phyloP scores from a whole-genome alignment of 768 basidiomycete genomes.

The Kwoniella sp. region DNA sequence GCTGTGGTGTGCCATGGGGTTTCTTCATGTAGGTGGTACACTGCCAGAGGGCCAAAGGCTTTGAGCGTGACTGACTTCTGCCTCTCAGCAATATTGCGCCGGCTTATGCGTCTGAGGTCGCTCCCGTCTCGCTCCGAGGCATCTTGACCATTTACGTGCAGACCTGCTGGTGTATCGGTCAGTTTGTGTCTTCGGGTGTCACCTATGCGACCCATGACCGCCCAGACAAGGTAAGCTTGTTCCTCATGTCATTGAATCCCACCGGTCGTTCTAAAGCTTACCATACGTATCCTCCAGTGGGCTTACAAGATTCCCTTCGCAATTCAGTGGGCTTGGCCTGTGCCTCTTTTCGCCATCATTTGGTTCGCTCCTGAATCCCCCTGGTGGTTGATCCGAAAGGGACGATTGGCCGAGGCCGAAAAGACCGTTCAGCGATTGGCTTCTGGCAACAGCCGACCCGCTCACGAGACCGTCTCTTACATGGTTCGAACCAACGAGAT shows the following conservation, averaged over 20 bases:
- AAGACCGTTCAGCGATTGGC: neutral
- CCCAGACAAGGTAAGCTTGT: too few relatives aligned
- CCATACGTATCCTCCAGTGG: conserved; percentile 5
- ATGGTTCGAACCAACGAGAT: conserved; percentile 1
- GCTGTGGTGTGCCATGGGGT: conserved; percentile 40
- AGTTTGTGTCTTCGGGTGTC: conserved; percentile 28
- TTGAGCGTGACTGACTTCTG: too few relatives aligned
- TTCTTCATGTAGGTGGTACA: conserved; percentile 5
- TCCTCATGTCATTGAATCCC: too few relatives aligned
- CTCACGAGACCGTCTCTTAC: neutral
- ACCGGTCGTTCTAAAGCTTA: neutral
- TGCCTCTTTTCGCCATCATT: conserved; percentile 16
- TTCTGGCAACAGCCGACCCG: conserved; percentile 42
- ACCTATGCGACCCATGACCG: too few relatives aligned
- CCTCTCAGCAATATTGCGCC: too few relatives aligned
- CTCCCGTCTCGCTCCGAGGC: conserved; percentile 25
- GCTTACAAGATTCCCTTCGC: conserved; percentile 25
- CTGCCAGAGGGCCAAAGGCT: too few relatives aligned
- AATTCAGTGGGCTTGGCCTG: conserved; percentile 18
- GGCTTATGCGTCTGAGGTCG: conserved; percentile 29
- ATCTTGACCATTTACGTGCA: conserved; percentile 33
- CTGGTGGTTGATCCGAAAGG: conserved; percentile 28
- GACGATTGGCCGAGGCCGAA: conserved; percentile 20
- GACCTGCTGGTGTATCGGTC: conserved; percentile 38
- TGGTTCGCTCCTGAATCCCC: conserved; percentile 24